Base-by-base conservation (phyloP, 345 rosid genomes). In the Conringia planisiliqua region DNA sequence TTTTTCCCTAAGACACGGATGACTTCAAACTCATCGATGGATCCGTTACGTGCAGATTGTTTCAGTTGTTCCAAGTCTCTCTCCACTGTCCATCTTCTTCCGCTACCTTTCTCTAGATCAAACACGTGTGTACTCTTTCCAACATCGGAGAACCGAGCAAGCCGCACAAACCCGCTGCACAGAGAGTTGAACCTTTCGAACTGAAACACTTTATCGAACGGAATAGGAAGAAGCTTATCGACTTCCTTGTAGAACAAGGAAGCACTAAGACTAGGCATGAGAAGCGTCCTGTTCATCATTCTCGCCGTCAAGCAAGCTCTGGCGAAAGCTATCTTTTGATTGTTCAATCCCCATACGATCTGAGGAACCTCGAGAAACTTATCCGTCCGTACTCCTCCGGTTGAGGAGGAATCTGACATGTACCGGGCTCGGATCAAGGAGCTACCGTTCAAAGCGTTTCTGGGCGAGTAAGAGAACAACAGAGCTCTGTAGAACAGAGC, bases 311-410 rank as follows among this genome's bases (percentile, higher is more conserved):
- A 81, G 75, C 94, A 92, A 66, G 99, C 92, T 78, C 99, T 90
- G 17, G 99, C 94, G 74, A 95, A 87, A 68, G 98, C 96, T 22
- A 95, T 95, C 86, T 95, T 95, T 76, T 95, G 99, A 80, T 95
- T 95, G 85, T 95, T 95, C 10, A 95, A 66, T 33, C 99, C 99
- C 99, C 99, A 95, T 0, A 90, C 97, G 50, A 95, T 92, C 75
- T 92, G 99, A 65, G 99, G 99, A 83, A 84, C 94, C 80, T 87
- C 91, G 39, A 92, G 74, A 52, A 92, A 90, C 86, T 88, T 95
- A 51, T 88, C 83, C 22, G 46, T 70, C 10, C 90, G 77, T 43
- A 89, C 77, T 40, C 87, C 89, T 39, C 1, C n/a, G 36, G 78
- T 74, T 30, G 42, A 33, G 16, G 83, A 81, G 29, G 70, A 26